phyloP scores from a whole-genome alignment of 345 rosid species.

The Chamaenerion angustifolium region DNA sequence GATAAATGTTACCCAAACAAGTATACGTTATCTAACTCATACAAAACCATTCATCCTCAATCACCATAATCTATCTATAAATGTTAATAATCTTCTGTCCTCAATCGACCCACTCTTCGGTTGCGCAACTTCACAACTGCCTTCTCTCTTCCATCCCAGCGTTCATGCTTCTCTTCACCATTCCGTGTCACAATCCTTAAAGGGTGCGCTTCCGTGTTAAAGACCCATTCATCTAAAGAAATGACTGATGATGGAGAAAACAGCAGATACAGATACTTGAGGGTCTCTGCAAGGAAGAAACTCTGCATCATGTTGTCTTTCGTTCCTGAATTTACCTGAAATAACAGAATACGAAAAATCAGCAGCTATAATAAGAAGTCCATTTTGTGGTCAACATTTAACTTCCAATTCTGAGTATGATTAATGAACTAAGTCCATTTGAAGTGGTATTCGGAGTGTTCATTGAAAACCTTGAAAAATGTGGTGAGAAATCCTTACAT shows the following conservation, averaged over 20 bases:
- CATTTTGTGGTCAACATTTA: background rate
- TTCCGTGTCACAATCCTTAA: conserved; percentile 48
- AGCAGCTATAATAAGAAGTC: background rate
- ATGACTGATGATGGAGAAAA: conserved; percentile 76
- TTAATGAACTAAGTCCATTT: no score
- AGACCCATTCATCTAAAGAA: conserved; percentile 92
- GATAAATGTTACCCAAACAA: no score
- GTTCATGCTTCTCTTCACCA: conserved; percentile 11
- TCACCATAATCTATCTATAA: background rate
- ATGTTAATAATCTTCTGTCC: conserved; percentile 5
- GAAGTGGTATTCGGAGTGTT: no score
- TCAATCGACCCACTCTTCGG: conserved; percentile 18
- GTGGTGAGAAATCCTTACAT: conserved; percentile 36
- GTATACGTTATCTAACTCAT: no score
- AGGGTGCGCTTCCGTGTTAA: conserved; percentile 97
- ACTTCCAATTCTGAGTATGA: no score
- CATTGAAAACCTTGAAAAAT: no score
- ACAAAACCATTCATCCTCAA: no score
- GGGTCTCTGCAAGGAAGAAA: conserved; percentile 94
- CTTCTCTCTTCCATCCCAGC: conserved; percentile 9
- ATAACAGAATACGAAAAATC: background rate
- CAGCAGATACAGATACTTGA: conserved; percentile 77
- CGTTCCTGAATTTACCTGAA: conserved; percentile 69
- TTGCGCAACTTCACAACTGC: conserved; percentile 10
- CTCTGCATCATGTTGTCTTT: conserved; percentile 97